Percentiles rank a stretch among this genome's conserved stretches.
These are phyloP conservation scores for Pachyrhizus erosus DNA, from an alignment of 306 rosid species.

Conservation along the genomic window DNA sequence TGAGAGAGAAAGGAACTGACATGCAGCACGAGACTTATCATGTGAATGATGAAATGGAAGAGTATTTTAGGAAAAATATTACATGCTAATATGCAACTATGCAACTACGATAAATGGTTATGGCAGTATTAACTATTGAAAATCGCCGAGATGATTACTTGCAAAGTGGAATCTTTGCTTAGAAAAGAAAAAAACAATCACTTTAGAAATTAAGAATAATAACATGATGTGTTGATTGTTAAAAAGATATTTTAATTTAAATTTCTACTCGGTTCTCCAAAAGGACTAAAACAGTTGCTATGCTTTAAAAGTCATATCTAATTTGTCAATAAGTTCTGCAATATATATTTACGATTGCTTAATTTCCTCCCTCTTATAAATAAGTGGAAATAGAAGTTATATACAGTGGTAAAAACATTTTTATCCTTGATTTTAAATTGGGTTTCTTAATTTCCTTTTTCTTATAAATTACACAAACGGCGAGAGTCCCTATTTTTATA, in stretches of 20 bases:
- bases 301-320: not conserved
- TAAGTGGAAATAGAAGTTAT: not conserved
- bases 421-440: not conserved
- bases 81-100: not conserved
- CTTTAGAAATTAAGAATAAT: not conserved
- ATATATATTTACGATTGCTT: not conserved
- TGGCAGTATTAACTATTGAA: not conserved
- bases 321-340: not conserved
- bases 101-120: not conserved
- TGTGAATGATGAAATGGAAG: constrained; percentile 5
- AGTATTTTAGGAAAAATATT: not conserved
- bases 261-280: not conserved
- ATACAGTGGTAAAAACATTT: not conserved
- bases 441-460: not conserved
- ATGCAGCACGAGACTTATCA: constrained; percentile 5
- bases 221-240: not conserved
- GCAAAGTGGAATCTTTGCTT: not conserved
- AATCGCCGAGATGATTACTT: not conserved
- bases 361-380: too few species aligned
- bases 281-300: not conserved
- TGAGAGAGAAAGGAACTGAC: constrained; percentile 12
- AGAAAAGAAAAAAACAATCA: not conserved
- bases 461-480: not conserved
- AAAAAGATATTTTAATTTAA: not conserved
- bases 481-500: not conserved